Evolutionary conservation across 2,329 filamentous ascomycete genomes (phyloP).

Genomic region (Hypoxylon sp.): DNA sequence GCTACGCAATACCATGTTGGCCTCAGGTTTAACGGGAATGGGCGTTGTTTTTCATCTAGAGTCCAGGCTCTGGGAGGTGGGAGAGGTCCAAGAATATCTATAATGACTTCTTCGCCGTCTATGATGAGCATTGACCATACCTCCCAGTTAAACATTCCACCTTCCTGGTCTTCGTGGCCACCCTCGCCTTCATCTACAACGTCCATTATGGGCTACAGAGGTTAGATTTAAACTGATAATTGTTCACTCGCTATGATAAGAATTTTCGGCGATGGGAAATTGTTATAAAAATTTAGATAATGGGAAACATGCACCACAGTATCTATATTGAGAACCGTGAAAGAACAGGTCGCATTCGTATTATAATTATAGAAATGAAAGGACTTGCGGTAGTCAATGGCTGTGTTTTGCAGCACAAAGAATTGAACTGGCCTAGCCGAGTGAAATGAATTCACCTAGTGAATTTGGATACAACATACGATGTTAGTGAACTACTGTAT

Average conservation of each 20-base stretch:
- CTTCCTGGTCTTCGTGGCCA: neutral
- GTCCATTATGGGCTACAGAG: neutral
- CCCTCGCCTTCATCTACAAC: no score
- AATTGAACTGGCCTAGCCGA: neutral
- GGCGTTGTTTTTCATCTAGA: constrained; percentile 24
- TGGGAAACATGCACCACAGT: neutral
- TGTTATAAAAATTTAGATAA: constrained; percentile 14
- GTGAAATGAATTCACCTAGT: no score
- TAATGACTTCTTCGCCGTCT: constrained; percentile 25
- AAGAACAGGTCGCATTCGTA: constrained; percentile 20
- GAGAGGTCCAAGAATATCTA: neutral
- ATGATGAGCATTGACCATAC: constrained; percentile 40
- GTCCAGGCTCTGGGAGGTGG: constrained; percentile 17
- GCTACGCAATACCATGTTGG: constrained; percentile 40
- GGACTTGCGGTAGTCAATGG: neutral
- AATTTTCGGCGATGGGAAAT: neutral
- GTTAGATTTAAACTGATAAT: neutral
- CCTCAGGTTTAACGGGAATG: constrained; percentile 45
- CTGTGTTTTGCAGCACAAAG: neutral
- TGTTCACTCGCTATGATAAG: neutral
- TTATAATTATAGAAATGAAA: constrained; percentile 11
- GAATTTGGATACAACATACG: no score
- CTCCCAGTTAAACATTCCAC: constrained; percentile 18
- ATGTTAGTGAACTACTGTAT: no score
- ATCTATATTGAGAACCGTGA: constrained; percentile 14